These are phyloP conservation scores for Nannizzia gypsea DNA, from an alignment of 2,329 filamentous ascomycete species.

Conservation along the genomic window DNA sequence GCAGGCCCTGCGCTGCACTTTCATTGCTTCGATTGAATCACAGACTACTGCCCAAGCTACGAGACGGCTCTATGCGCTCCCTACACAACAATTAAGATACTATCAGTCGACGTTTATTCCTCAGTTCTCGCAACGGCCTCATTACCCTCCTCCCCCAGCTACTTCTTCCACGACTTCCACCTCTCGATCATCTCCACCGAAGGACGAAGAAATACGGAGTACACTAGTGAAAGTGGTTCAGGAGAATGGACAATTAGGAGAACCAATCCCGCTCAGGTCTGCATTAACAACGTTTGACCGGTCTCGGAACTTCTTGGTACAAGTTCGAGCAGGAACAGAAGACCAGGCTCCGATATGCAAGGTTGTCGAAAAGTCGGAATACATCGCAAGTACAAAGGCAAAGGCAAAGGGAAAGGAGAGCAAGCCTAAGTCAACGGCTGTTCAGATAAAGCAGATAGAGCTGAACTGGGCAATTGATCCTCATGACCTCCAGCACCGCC, in stretches of 20 bases:
- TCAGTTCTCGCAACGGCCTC: neutral
- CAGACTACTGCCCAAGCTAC: neutral
- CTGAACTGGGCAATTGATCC: slow-evolving; percentile 74
- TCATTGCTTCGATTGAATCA: slow-evolving; percentile 1
- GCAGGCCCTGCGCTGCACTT: slow-evolving; percentile 10
- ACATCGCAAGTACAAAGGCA: slow-evolving; percentile 26
- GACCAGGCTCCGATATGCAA: slow-evolving; percentile 53
- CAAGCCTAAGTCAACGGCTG: slow-evolving; percentile 29
- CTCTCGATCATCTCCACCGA: neutral
- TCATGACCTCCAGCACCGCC: slow-evolving; percentile 61
- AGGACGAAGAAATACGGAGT: neutral
- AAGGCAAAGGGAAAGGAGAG: slow-evolving; percentile 26
- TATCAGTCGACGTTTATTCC: neutral
- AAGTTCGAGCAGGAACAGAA: slow-evolving; percentile 30
- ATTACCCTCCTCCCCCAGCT: neutral
- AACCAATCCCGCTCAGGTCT: slow-evolving; percentile 20
- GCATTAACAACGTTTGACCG: slow-evolving; percentile 38
- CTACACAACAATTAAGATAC: slow-evolving; percentile 1
- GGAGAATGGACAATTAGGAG: slow-evolving; percentile 20
- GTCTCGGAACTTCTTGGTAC: slow-evolving; percentile 40
- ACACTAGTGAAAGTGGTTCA: neutral
- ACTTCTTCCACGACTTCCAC: neutral
- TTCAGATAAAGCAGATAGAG: slow-evolving; percentile 61
- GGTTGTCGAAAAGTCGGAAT: slow-evolving; percentile 48
- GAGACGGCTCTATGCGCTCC: neutral